Base-by-base conservation (phyloP, 345 rosid genomes). In the Arabidopsis suecica region DNA sequence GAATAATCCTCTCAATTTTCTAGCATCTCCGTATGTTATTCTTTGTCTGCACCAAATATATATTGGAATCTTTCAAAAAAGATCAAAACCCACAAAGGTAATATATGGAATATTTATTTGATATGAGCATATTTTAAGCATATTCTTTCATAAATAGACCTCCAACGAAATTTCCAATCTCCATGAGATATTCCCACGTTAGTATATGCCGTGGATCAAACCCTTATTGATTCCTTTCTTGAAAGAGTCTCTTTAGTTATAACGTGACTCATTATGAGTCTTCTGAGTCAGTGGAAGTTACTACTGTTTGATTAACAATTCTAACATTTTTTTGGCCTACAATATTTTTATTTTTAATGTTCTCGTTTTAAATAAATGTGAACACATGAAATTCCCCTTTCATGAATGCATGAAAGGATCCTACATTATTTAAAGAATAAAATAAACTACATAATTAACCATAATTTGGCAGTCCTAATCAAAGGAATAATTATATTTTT, bases 161-260 rank as follows among this genome's bases (percentile, higher is more conserved):
- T 14, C 5, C 1, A 13, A 44, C 9, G 9, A 55, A 62, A 33
- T 37, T 62, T 63, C 71, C 61, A 55, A 64, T 64, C 61, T 64
- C 34, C 54, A 48, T 47, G 32, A 55, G 51, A 56, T 70, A 63
- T 70, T 36, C 80, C 9, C 48, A 47, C 34, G 11, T 22, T 47
- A 55, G 80, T 20, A 77, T 77, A 77, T 77, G 76, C 80, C 30
- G 16, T 64, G 76, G 76, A 64, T 56, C 37, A 70, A 55, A 63
- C 60, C 71, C 28, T 53, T 37, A 9, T 6, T 14, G 41, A 63
- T 63, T 55, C 80, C 32, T 62, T 77, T 28, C 51, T 55, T 54
- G 12, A 45, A 76, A 34, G 5, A 13, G 36, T 33, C 58, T 76
- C 71, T 41, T 13, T 4, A 22, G 40, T 53, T 61, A 16, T n/a